Percentiles rank a stretch among this genome's conserved stretches.
phyloP scores from a whole-genome alignment of 169 alveolate genomes.

The Plasmodium falciparum region DNA sequence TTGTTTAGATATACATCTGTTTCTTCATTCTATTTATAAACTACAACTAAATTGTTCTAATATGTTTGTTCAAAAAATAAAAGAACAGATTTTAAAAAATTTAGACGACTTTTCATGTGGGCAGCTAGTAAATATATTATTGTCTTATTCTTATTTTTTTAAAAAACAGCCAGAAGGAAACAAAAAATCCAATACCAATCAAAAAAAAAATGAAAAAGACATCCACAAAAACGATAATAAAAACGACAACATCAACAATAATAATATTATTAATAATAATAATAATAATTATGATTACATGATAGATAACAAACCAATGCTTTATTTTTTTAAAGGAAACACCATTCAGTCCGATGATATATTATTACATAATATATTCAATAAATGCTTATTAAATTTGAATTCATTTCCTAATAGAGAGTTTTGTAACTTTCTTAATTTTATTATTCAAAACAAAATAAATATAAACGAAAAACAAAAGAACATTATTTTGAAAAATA shows the following conservation, averaged over 20 bases:
- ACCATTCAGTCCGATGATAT: neutral
- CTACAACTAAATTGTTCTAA: conserved; percentile 30
- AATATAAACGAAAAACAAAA: conserved; percentile 19
- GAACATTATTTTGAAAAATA: neutral
- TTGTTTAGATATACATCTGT: conserved; percentile 48
- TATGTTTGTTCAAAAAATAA: conserved; percentile 39
- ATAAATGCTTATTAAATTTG: conserved; percentile 29
- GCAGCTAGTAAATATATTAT: conserved; percentile 47
- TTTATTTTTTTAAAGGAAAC: neutral
- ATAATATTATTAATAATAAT: neutral
- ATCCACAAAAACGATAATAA: no score
- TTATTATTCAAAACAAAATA: conserved; percentile 56
- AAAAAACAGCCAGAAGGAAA: no score
- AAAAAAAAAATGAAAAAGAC: no score
- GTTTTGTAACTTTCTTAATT: conserved; percentile 70
- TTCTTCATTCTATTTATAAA: conserved; percentile 64
- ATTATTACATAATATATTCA: conserved; percentile 34
- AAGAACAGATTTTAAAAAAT: conserved; percentile 51
- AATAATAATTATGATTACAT: no score
- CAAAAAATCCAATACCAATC: no score
- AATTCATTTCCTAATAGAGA: conserved; percentile 41
- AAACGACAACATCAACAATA: no score
- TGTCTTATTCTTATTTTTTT: conserved; percentile 43
- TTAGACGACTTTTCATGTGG: conserved; percentile 36
- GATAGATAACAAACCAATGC: no score